Evolutionary conservation across 495 filamentous ascomycete genomes (phyloP).

Genomic region (Trypethelium eluteriae): DNA sequence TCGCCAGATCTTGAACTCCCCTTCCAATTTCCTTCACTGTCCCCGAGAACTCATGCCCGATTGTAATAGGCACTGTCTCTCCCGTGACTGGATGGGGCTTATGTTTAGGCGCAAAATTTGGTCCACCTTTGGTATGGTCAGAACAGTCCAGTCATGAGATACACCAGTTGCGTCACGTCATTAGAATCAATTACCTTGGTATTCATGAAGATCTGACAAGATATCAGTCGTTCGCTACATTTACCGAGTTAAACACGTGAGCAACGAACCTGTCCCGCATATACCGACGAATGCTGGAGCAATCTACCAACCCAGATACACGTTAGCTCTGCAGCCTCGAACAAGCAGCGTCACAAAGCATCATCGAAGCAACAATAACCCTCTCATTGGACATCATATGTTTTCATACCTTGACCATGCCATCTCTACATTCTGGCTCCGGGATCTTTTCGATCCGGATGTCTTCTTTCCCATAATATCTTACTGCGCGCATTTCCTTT

Average conservation of each 20-base stretch:
- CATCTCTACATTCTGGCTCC: conserved; percentile 32
- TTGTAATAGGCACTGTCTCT: conserved; percentile 27
- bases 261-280: conserved; percentile 23
- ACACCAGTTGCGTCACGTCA: not conserved
- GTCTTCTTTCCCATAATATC: conserved; percentile 41
- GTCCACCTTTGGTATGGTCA: not conserved
- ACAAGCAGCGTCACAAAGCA: not conserved
- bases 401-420: conserved; percentile 28
- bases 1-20: conserved; percentile 18
- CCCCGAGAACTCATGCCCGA: conserved; percentile 31
- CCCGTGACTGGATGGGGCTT: conserved; percentile 27
- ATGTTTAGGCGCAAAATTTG: conserved; percentile 18
- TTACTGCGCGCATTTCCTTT: conserved; percentile 35
- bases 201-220: conserved; percentile 27
- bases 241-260: not conserved
- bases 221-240: not conserved
- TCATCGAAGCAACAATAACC: not conserved
- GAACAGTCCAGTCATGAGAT: not conserved
- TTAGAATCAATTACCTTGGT: conserved; percentile 25
- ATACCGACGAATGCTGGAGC: conserved; percentile 30
- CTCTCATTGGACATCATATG: not conserved
- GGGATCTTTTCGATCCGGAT: conserved; percentile 37
- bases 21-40: conserved; percentile 25
- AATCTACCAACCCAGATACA: not conserved
- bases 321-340: not conserved